These are phyloP conservation scores for Phialophora chinensis DNA, from an alignment of 2,329 filamentous ascomycete genomes.

Conservation along the genomic window DNA sequence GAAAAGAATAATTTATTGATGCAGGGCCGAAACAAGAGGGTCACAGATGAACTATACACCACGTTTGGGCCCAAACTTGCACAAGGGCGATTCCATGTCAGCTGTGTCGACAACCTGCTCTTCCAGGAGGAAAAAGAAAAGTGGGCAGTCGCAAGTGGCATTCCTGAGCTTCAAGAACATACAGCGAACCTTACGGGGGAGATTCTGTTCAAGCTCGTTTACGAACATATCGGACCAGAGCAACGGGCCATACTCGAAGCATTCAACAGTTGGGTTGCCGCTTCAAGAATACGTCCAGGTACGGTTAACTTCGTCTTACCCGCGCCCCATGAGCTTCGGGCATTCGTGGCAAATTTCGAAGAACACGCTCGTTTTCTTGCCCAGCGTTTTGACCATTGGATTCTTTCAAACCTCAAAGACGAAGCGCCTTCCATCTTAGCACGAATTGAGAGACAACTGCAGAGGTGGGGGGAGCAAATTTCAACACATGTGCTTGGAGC, in stretches of 20 bases:
- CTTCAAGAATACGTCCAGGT: background rate
- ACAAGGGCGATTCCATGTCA: slow-evolving; percentile 12
- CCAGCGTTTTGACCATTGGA: background rate
- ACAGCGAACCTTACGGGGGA: slow-evolving; percentile 12
- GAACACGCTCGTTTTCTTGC: background rate
- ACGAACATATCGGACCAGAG: background rate
- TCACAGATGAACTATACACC: slow-evolving; percentile 1
- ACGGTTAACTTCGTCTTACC: background rate
- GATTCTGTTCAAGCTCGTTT: slow-evolving; percentile 15
- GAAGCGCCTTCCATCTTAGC: background rate
- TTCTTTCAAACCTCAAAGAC: background rate
- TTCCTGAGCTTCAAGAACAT: slow-evolving; percentile 16
- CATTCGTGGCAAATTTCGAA: background rate
- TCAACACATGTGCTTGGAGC: background rate
- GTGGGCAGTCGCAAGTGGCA: slow-evolving; percentile 19
- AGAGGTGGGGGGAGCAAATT: background rate
- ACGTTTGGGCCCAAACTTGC: background rate
- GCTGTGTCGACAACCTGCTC: slow-evolving; percentile 24
- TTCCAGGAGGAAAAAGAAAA: background rate
- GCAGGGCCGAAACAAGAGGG: slow-evolving; percentile 14
- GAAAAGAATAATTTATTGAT: slow-evolving; percentile 9
- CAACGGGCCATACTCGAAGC: slow-evolving; percentile 11
- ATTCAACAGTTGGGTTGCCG: slow-evolving; percentile 4
- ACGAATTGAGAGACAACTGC: background rate
- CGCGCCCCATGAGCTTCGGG: background rate